Percentiles rank a stretch among this genome's conserved stretches.
Conservation (phyloP, 2,329 filamentous ascomycete species). For the Fusarium sp. region DNA sequence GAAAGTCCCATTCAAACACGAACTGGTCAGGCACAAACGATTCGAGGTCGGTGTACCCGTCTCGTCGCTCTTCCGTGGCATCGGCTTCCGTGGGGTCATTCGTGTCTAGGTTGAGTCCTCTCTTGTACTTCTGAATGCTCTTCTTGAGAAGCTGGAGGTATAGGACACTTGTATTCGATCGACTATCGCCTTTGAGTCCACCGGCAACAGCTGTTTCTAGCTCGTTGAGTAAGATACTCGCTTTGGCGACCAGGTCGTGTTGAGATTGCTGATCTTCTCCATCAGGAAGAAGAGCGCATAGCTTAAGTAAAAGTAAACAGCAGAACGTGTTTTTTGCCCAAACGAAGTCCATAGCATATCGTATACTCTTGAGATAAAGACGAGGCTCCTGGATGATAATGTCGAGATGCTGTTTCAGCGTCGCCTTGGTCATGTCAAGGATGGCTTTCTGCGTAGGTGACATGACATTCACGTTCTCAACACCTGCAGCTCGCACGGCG, state of each 20-base stretch:
- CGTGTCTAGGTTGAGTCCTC: not conserved
- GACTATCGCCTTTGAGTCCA: not conserved
- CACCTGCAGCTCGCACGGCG: slow-evolving; percentile 8
- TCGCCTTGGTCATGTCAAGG: slow-evolving; percentile 5
- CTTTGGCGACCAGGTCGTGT: not conserved
- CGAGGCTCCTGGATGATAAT: slow-evolving; percentile 15
- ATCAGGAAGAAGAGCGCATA: not conserved
- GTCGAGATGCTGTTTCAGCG: slow-evolving; percentile 12
- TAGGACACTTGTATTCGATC: slow-evolving; percentile 6
- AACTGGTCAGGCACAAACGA: slow-evolving; percentile 20
- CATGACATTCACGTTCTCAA: slow-evolving; percentile 22
- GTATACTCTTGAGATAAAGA: slow-evolving; percentile 11
- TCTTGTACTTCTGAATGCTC: slow-evolving; percentile 23
- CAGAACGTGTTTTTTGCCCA: slow-evolving; percentile 23
- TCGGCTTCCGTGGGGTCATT: not conserved
- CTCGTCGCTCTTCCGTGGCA: not conserved
- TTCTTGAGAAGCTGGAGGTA: slow-evolving; percentile 12
- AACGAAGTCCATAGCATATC: slow-evolving; percentile 26
- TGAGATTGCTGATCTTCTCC: not conserved
- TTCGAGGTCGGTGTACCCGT: slow-evolving; percentile 5
- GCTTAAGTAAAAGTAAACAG: slow-evolving; percentile 8
- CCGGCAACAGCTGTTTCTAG: not conserved
- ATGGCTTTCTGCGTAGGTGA: slow-evolving; percentile 1
- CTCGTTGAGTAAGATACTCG: not conserved
- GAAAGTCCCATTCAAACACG: slow-evolving; percentile 26